phyloP scores from a whole-genome alignment of 2,329 filamentous ascomycete species.

The Pestalotiopsis sp. region DNA sequence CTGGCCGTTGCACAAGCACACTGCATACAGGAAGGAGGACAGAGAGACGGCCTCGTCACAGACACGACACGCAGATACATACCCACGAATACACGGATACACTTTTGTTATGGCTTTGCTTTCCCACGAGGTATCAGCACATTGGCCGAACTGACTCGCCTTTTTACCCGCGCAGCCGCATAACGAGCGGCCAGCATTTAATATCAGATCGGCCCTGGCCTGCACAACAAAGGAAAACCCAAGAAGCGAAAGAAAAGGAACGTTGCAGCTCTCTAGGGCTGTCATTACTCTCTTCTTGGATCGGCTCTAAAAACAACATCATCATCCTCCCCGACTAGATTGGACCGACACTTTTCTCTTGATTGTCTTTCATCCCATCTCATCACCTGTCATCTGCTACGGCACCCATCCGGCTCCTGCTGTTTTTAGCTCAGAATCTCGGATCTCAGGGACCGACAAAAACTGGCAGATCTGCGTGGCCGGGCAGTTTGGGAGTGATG shows the following conservation, averaged over 20 bases:
- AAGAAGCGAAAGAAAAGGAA: too few relatives aligned
- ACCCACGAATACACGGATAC: neutral
- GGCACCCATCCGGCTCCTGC: too few relatives aligned
- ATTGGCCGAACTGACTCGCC: neutral
- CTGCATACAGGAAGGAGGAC: neutral
- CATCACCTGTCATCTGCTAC: neutral
- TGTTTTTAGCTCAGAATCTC: neutral
- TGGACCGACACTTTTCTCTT: too few relatives aligned
- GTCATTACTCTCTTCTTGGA: too few relatives aligned
- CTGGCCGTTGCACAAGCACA: neutral
- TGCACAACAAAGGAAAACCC: neutral
- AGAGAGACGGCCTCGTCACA: neutral
- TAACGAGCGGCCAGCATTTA: neutral
- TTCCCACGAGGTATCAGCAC: neutral
- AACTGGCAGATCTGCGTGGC: conserved; percentile 7
- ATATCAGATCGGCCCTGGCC: neutral
- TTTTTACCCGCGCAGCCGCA: neutral
- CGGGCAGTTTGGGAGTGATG: conserved; percentile 23
- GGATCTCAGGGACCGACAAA: neutral
- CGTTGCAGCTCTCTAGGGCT: too few relatives aligned
- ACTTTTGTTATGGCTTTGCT: neutral
- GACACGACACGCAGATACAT: neutral
- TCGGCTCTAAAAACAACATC: too few relatives aligned
- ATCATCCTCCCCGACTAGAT: too few relatives aligned
- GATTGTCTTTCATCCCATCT: too few relatives aligned